Evolutionary conservation across 2,329 filamentous ascomycete genomes (phyloP).

Genomic region (Apiospora phragmitis): DNA sequence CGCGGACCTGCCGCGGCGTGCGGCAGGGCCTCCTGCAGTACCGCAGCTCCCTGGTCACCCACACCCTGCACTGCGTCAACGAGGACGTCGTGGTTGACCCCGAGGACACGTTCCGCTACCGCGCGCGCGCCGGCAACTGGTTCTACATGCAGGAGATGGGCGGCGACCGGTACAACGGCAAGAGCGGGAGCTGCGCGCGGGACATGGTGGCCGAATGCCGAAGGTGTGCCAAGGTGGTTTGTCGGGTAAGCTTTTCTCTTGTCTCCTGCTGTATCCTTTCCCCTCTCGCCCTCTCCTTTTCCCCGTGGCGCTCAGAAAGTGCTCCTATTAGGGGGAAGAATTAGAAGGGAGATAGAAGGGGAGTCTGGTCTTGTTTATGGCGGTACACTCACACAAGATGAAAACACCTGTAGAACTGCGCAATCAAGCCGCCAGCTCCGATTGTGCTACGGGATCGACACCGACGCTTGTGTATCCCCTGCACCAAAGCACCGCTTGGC

Average conservation of each 20-base stretch:
- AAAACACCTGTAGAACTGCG: slow-evolving; percentile 69
- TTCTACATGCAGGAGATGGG: slow-evolving; percentile 56
- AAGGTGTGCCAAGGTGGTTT: slow-evolving; percentile 74
- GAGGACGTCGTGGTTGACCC: slow-evolving; percentile 59
- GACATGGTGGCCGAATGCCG: slow-evolving; percentile 86
- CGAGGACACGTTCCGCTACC: slow-evolving; percentile 57
- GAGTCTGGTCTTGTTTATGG: not conserved
- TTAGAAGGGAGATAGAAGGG: not conserved
- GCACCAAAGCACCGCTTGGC: slow-evolving; percentile 69
- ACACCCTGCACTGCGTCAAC: slow-evolving; percentile 79
- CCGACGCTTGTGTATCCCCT: slow-evolving; percentile 77
- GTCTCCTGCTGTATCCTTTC: not conserved
- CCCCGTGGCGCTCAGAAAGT: not conserved
- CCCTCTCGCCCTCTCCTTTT: not conserved
- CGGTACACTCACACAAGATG: not conserved
- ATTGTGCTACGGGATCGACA: slow-evolving; percentile 71
- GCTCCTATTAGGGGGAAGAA: too few species aligned
- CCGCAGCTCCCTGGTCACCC: slow-evolving; percentile 68
- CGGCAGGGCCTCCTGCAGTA: slow-evolving; percentile 78
- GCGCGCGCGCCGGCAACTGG: slow-evolving; percentile 58
- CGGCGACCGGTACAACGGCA: slow-evolving; percentile 58
- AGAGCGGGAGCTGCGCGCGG: slow-evolving; percentile 76
- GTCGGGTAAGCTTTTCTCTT: slow-evolving; percentile 62
- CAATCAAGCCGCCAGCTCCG: slow-evolving; percentile 75
- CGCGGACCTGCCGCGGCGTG: slow-evolving; percentile 78